These are phyloP conservation scores for Straminergon stramineum DNA, from an alignment of 225 moss, liverwort and hornwort species.

Conservation along the genomic window DNA sequence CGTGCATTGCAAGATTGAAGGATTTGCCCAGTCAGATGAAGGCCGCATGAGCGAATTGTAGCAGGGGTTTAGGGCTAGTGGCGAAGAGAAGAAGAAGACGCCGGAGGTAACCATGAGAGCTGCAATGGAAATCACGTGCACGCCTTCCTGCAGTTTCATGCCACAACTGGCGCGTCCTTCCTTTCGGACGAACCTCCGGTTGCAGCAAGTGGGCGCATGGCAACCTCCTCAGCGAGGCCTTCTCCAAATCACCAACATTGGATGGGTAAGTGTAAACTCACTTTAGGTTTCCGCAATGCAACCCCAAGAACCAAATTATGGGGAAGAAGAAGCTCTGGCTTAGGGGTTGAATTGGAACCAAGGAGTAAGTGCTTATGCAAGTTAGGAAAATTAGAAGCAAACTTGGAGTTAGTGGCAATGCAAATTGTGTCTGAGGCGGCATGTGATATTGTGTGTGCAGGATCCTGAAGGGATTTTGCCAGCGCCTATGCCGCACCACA, in stretches of 20 bases:
- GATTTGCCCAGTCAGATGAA: not conserved
- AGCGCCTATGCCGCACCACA: conserved; percentile 71
- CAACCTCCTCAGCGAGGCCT: conserved; percentile 22
- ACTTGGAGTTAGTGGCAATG: not conserved
- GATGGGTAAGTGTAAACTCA: conserved; percentile 29
- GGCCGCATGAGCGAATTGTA: not conserved
- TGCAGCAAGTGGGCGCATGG: conserved; percentile 22
- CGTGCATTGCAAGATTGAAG: not conserved
- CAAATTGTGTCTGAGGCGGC: not conserved
- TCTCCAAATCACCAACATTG: conserved; percentile 32
- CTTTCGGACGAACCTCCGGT: conserved; percentile 8
- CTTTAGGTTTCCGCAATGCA: not conserved
- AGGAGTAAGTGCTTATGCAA: not conserved
- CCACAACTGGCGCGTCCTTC: not conserved
- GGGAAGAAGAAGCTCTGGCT: not conserved
- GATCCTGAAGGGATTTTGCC: conserved; percentile 84
- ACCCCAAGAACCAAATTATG: not conserved
- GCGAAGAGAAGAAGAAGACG: not conserved
- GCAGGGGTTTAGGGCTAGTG: not conserved
- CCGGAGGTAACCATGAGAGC: not conserved
- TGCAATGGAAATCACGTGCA: conserved; percentile 25
- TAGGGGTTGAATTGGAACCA: not conserved
- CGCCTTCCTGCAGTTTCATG: conserved; percentile 6
- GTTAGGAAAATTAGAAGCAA: not conserved
- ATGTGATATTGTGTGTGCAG: conserved; percentile 10